Evolutionary conservation across 768 basidiomycete species (phyloP), one percentile per base, ranked within the genome.

Genomic region (Boletus barrowsii): DNA sequence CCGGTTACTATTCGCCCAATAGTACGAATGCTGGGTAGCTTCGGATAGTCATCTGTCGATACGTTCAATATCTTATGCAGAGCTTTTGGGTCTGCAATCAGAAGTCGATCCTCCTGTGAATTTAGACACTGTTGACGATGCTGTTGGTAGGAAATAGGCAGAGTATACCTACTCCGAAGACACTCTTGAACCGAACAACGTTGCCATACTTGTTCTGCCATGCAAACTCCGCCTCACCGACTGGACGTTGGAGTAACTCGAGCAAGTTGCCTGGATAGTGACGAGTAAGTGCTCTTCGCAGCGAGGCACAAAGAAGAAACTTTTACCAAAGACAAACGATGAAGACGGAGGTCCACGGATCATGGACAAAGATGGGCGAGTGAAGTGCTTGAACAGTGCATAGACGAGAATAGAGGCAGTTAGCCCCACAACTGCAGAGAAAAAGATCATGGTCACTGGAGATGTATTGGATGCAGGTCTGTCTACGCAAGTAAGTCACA

Each of bases 11-110:
- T 18, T 3, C 24, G 36, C 2, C 58, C 42, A 10, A 57, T 14
- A 10, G 42, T 49, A 49, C 62, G 58, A 52, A 59, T 47, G 15
- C 70, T 63, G 22, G 40, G 54, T 5, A 52, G 70, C 56, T 75
- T 80, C n/a, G 59, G 55, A 52, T 75, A 82, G 14, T 64, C 67
- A 55, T 80, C 76, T 5, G 67, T 73, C 2, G 75, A 67, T 6
- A 74, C 75, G 41, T 74, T 72, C 47, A 74, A 69, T 17, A 81
- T 62, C 42, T 58, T 64, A 18, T 62, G 68, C 14, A 69, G 20
- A 4, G 79, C 80, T 59, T 78, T 79, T 2, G 78, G 74, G 58
- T 80, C 79, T 10, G 76, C 62, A 1, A 80, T 53, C 42, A 80
- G 55, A 3, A 81, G 73, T n/a, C 71, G 69, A 54, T 79, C 72